A percentile compares a stretch with the other conserved stretches of the same genome.
Evolutionary conservation across 805 yeast genomes (phyloP).

Genomic region (Kuraishia floccosa): DNA sequence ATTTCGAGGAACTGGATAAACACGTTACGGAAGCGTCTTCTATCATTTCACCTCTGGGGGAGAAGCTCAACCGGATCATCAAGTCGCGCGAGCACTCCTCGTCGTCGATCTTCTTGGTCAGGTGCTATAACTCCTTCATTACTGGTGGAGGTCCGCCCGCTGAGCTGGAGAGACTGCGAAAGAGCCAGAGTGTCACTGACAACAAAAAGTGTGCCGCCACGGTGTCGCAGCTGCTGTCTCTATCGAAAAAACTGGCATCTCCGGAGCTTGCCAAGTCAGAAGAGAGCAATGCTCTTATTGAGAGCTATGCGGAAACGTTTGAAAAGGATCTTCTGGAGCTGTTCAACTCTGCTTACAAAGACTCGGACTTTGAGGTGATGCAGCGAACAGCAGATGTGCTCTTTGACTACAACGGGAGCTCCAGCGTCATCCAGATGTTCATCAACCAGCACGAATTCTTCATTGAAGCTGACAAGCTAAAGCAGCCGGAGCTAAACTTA

Average conservation of each 20-base stretch:
- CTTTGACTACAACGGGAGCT: constrained; percentile 68
- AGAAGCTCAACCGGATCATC: constrained; percentile 53
- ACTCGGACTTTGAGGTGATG: constrained; percentile 59
- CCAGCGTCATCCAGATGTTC: constrained; percentile 66
- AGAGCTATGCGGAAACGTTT: constrained; percentile 64
- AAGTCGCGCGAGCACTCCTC: constrained; percentile 63
- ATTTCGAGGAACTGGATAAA: constrained; percentile 38
- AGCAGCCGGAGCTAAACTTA: too few relatives aligned
- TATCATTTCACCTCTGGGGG: constrained; percentile 61
- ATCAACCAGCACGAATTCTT: constrained; percentile 72
- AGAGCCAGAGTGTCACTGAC: constrained; percentile 33
- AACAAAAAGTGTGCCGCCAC: constrained; percentile 58
- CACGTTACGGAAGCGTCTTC: constrained; percentile 46
- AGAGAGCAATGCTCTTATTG: constrained; percentile 32
- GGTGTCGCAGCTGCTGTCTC: constrained; percentile 49
- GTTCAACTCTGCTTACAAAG: constrained; percentile 66
- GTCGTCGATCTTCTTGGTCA: constrained; percentile 60
- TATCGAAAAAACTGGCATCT: constrained; percentile 55
- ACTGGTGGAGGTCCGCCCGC: constrained; percentile 37
- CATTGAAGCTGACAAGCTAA: constrained; percentile 28
- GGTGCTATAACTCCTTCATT: constrained; percentile 69
- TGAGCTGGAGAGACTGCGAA: constrained; percentile 48
- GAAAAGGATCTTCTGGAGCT: constrained; percentile 59
- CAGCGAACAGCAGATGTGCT: constrained; percentile 66
- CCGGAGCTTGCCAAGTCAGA: constrained; percentile 33